A percentile compares a stretch with the other conserved stretches of the same genome.
phyloP scores from a whole-genome alignment of 495 filamentous ascomycete genomes.

The Lepidopterella palustris region DNA sequence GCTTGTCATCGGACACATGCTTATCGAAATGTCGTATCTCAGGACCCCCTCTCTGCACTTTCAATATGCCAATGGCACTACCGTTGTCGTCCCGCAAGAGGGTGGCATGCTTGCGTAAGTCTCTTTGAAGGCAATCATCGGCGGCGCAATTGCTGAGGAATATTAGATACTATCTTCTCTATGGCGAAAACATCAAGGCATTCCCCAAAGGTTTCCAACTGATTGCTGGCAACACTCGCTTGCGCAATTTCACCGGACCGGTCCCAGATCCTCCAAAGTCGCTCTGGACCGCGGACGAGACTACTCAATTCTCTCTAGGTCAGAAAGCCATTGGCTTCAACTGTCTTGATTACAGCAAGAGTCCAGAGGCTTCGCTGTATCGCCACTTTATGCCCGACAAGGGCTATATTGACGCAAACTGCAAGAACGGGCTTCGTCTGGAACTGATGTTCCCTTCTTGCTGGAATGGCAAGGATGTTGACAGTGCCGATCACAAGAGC shows the following conservation, averaged over 20 bases:
- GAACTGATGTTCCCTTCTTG: constrained; percentile 89
- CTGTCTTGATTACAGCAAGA: constrained; percentile 67
- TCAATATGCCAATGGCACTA: constrained; percentile 48
- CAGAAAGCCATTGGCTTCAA: constrained; percentile 89
- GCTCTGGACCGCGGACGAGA: constrained; percentile 53
- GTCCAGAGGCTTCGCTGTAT: constrained; percentile 62
- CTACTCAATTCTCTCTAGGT: constrained; percentile 57
- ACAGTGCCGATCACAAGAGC: constrained; percentile 55
- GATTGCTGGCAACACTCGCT: constrained; percentile 67
- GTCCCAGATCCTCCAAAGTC: constrained; percentile 69
- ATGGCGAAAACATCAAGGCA: constrained; percentile 52
- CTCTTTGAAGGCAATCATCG: constrained; percentile 21
- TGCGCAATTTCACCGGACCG: constrained; percentile 65
- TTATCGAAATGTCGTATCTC: background rate
- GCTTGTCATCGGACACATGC: constrained; percentile 1
- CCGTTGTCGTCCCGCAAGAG: constrained; percentile 47
- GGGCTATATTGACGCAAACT: constrained; percentile 66
- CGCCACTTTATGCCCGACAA: constrained; percentile 79
- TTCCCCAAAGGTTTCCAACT: constrained; percentile 80
- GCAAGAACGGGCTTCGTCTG: constrained; percentile 66
- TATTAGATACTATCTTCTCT: constrained; percentile 61
- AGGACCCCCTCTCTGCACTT: constrained; percentile 50
- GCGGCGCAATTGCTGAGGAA: background rate
- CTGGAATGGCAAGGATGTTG: constrained; percentile 71
- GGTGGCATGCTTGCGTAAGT: constrained; percentile 52